These are phyloP conservation scores for Rhododendron mucronatum DNA, from an alignment of 148 eudicot species.

Conservation along the genomic window DNA sequence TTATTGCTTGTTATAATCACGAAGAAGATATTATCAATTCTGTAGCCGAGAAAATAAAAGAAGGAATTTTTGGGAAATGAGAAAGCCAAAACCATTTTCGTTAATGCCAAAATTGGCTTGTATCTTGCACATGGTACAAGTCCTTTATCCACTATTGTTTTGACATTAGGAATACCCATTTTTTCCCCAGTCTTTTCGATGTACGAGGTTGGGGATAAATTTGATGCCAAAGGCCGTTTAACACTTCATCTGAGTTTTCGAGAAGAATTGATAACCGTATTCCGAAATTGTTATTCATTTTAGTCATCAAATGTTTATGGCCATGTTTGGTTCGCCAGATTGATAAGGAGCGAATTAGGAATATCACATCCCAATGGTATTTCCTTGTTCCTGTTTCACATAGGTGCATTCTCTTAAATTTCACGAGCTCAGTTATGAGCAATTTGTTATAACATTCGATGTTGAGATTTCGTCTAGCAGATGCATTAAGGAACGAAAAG, in stretches of 20 bases:
- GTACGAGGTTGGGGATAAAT: not conserved
- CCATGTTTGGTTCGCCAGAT: not conserved
- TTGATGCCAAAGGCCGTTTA: not conserved
- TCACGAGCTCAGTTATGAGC: not conserved
- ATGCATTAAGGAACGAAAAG: not conserved
- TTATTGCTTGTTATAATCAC: not conserved
- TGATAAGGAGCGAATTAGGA: not conserved
- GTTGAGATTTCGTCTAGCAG: not conserved
- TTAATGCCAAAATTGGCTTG: no score
- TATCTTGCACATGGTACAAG: no score
- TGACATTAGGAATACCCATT: no score
- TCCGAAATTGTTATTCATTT: not conserved
- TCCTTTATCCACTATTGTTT: no score
- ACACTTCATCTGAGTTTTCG: not conserved
- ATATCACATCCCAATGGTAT: not conserved
- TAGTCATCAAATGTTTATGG: not conserved
- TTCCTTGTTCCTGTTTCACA: not conserved
- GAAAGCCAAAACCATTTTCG: no score
- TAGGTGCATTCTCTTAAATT: not conserved
- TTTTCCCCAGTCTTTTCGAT: not conserved
- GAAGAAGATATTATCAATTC: not conserved
- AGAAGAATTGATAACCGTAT: not conserved
- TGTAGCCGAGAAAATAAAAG: not conserved
- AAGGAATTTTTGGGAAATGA: not conserved
- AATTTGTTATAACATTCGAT: not conserved